Percentiles rank a stretch among this genome's conserved stretches.
Evolutionary conservation across 2,329 filamentous ascomycete species (phyloP).

Genomic region (Sarocladiaceae sp.): DNA sequence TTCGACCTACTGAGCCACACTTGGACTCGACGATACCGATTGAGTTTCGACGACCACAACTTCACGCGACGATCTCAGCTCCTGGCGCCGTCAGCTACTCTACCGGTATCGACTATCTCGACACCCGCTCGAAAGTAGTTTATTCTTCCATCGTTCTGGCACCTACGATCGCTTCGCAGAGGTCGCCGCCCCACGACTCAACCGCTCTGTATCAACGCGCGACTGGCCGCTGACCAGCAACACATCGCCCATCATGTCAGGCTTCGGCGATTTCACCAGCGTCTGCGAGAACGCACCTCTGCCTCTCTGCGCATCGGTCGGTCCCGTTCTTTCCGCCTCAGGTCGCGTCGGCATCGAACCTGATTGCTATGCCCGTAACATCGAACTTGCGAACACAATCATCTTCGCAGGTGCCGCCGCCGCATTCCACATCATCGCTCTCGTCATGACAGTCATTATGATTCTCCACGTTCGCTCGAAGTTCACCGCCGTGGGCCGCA

Average conservation of each 20-base stretch:
- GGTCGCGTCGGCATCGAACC: conserved; percentile 76
- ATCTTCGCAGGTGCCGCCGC: conserved; percentile 93
- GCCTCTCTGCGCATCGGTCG: conserved; percentile 83
- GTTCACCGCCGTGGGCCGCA: conserved; percentile 87
- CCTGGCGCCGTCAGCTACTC: no score
- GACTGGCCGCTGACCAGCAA: conserved; percentile 1
- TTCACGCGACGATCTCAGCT: no score
- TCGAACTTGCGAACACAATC: conserved; percentile 95
- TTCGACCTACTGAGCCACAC: not conserved
- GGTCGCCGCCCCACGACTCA: no score
- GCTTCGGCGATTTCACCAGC: conserved; percentile 84
- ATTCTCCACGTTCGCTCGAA: conserved; percentile 95
- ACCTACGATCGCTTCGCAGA: no score
- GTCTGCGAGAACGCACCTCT: conserved; percentile 84
- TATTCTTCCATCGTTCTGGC: no score
- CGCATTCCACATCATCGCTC: conserved; percentile 85
- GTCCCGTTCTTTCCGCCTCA: conserved; percentile 64
- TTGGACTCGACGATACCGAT: conserved; percentile 3
- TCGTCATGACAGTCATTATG: conserved; percentile 95
- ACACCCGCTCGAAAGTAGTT: no score
- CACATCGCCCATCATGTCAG: conserved; percentile 53
- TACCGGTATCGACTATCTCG: no score
- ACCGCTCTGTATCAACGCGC: not conserved
- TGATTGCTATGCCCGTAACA: conserved; percentile 88
- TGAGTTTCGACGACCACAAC: not conserved